Evolutionary conservation across 148 eudicot genomes (phyloP), one percentile per base, ranked within the genome.

Genomic region (Euryodendron excelsum): DNA sequence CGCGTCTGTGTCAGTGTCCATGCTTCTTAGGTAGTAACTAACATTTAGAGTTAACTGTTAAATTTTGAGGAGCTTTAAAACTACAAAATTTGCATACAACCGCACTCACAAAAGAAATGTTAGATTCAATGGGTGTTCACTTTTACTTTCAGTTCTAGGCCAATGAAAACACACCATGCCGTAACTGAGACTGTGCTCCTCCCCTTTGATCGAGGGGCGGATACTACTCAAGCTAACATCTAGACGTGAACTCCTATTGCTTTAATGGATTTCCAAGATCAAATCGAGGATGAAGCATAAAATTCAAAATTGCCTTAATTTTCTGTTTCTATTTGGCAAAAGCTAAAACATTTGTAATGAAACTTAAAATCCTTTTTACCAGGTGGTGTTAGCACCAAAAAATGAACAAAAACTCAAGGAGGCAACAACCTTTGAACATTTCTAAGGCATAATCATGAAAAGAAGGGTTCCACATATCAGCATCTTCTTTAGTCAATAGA

Each of bases 401-500:
- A 69, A 44, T 41, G 18, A 37, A 37, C n/a, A 45, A 23, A 14
- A 28, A 39, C 5, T 20, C 20, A 13, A 15, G 59, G 39, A 30
- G 59, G 13, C 59, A 71, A 41, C 21, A n/a, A n/a, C 28, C 17
- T 41, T 69, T 69, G n/a, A 69, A 69, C 55, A 68, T 68, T 47
- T 68, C 33, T n/a, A 12, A 17, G 13, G 27, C 13, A 68, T 41
- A 11, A 68, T 27, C 73, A 69, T 27, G 21, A 44, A 41, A 69
- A n/a, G 21, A 47, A 41, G 44, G 73, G 48, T 6, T 53, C 17
- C 8, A 17, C 55, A 5, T 14, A 25, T 69, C 20, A 68, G 72
- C 25, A 39, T 58, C 34, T 39, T 39, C 11, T 39, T 59, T 48
- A 17, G 28, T 17, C 67, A 30, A 15, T 11, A 74, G 23, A n/a